Percentiles rank a stretch among this genome's conserved stretches.
phyloP scores from a whole-genome alignment of 208 protist species.

The Naegleria gruberi region DNA sequence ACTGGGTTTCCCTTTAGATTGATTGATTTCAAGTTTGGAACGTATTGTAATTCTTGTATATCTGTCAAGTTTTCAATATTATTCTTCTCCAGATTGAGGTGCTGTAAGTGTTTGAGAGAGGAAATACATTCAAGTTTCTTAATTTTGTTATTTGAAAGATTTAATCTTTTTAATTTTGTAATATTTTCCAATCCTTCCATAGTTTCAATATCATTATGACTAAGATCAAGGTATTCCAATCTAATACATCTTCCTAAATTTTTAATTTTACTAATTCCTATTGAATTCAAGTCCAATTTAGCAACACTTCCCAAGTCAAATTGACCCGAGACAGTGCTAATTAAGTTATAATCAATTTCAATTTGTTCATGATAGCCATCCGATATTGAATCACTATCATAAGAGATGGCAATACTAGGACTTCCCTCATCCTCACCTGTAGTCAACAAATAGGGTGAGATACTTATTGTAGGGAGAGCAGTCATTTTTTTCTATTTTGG shows the following conservation, averaged over 20 bases:
- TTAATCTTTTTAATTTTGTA: not conserved
- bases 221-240: not conserved
- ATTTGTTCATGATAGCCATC: not conserved
- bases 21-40: not conserved
- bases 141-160: not conserved
- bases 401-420: not conserved
- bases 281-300: not conserved
- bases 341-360: not conserved
- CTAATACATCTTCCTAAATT: not conserved
- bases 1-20: not conserved
- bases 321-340: not conserved
- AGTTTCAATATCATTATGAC: not conserved
- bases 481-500: no score
- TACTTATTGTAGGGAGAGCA: not conserved
- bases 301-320: not conserved
- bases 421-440: not conserved
- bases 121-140: not conserved
- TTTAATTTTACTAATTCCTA: not conserved
- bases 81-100: not conserved
- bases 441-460: not conserved
- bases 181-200: not conserved
- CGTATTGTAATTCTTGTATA: not conserved
- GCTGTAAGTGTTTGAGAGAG: not conserved
- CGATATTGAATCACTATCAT: not conserved
- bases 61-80: not conserved